Conservation (phyloP, 257 asterid species). For the Solanum habrochaites region DNA sequence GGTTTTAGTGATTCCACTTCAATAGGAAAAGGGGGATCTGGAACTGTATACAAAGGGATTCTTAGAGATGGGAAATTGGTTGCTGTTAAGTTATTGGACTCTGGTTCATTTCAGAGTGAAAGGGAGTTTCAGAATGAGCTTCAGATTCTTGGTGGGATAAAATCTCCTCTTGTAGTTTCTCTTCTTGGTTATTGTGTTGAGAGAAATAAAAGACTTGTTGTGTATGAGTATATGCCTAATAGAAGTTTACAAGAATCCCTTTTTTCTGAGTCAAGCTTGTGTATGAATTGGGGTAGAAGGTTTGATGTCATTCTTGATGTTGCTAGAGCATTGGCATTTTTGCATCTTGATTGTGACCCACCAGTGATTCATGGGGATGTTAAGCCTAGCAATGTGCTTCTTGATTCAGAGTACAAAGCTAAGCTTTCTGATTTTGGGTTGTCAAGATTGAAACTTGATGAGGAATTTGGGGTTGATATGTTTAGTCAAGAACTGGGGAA, state of each 20-base stretch:
- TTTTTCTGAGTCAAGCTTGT: constrained; percentile 39
- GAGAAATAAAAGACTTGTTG: constrained; percentile 48
- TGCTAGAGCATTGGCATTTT: constrained; percentile 69
- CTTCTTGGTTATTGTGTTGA: constrained; percentile 85
- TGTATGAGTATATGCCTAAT: constrained; percentile 91
- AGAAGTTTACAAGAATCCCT: constrained; percentile 75
- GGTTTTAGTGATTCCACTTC: constrained; percentile 48
- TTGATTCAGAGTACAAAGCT: constrained; percentile 65
- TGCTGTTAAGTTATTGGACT: constrained; percentile 69
- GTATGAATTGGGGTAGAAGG: constrained; percentile 69
- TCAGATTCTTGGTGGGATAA: constrained; percentile 65
- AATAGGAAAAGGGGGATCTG: constrained; percentile 96
- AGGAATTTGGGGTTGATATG: constrained; percentile 65
- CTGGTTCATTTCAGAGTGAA: constrained; percentile 55
- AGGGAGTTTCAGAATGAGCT: constrained; percentile 89
- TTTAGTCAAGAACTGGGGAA: constrained; percentile 69
- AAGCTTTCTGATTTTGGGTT: constrained; percentile 96
- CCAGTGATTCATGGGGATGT: constrained; percentile 97
- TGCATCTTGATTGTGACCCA: constrained; percentile 89
- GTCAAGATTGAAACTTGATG: constrained; percentile 79
- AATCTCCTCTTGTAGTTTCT: constrained; percentile 46
- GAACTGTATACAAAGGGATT: constrained; percentile 71
- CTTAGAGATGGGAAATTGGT: constrained; percentile 67
- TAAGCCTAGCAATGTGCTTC: constrained; percentile 94
- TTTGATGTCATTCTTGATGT: constrained; percentile 57